Conservation (phyloP, 441 rosid species). For the Gossypium davidsonii region DNA sequence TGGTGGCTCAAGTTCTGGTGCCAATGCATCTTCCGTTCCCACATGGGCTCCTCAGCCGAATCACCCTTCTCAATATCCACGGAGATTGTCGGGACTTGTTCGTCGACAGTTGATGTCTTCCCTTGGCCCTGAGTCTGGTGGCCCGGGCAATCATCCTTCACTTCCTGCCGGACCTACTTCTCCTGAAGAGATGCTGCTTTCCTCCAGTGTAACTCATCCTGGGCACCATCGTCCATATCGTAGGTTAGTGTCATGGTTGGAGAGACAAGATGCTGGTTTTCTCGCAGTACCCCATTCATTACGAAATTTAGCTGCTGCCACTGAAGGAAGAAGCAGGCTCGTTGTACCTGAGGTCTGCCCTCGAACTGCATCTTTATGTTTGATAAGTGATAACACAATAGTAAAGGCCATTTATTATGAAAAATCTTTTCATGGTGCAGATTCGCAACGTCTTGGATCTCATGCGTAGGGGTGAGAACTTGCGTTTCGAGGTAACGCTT, state of each 20-base stretch:
- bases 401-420: no score
- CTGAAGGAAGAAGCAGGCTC: slow-evolving; percentile 71
- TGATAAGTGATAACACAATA: no score
- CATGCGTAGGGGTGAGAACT: slow-evolving; percentile 79
- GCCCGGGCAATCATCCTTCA: slow-evolving; percentile 34
- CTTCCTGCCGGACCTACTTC: slow-evolving; percentile 35
- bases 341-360: slow-evolving; percentile 63
- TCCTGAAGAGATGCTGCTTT: slow-evolving; percentile 36
- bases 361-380: not conserved
- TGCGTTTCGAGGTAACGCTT: slow-evolving; percentile 66
- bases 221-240: slow-evolving; percentile 44
- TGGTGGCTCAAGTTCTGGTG: slow-evolving; percentile 37
- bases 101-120: slow-evolving; percentile 66
- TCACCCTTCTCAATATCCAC: slow-evolving; percentile 38
- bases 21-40: slow-evolving; percentile 50
- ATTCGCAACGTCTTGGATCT: slow-evolving; percentile 73
- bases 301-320: slow-evolving; percentile 45
- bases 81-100: slow-evolving; percentile 62
- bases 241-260: slow-evolving; percentile 54
- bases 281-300: slow-evolving; percentile 47
- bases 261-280: slow-evolving; percentile 55
- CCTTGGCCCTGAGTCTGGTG: slow-evolving; percentile 38
- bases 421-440: slow-evolving; percentile 36
- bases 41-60: slow-evolving; percentile 44
- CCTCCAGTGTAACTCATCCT: slow-evolving; percentile 46